Evolutionary conservation across 352 stramenopile species (phyloP), one percentile per base, ranked within the genome.

Genomic region (Phytopythium ostracodes): DNA sequence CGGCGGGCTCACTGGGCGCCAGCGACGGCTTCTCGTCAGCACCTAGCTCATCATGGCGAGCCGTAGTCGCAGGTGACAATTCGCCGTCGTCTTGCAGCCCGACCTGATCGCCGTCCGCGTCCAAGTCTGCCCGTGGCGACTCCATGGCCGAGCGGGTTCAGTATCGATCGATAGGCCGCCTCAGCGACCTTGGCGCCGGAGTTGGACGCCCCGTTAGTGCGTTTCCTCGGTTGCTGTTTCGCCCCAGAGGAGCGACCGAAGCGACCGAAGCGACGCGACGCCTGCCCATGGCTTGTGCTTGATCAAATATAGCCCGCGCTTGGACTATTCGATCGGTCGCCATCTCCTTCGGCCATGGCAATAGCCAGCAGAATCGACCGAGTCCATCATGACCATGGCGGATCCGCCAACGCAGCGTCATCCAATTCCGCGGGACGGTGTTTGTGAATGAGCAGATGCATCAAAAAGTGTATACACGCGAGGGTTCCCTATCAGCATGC

Each of bases 91-190:
- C 51, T 43, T 57, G 29, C 51, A 43, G 9, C 31, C 20, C 51
- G 10, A n/a, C 29, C 35, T 51, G 44, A 14, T 31, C 44, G 44
- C 44, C 25, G 22, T 15, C 12, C 10, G n/a, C 22, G 22, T 51
- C 44, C 44, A 51, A 27, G 9, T 51, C 44, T 51, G 44, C 44
- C 12, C 44, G 18, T 12, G 29, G n/a, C 31, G 51, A 57, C n/a
- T 57, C 51, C 51, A 57, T 57, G 31, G 51, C 31, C 51, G 14
- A 57, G 31, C 35, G 50, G 50, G 29, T 22, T 43, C 43, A 27
- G 43, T 50, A n/a, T 27, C n/a, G 43, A 50, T 50, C 43, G 22
- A 51, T 51, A 51, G 43, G 22, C 44, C 44, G 44, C 44, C 44
- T 31, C 29, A 29, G 29, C 29, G 51, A 57, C 25, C 35, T 43